Base-by-base conservation (phyloP, 1,284 basidiomycete species). In the Sanghuangporus sanghuang region DNA sequence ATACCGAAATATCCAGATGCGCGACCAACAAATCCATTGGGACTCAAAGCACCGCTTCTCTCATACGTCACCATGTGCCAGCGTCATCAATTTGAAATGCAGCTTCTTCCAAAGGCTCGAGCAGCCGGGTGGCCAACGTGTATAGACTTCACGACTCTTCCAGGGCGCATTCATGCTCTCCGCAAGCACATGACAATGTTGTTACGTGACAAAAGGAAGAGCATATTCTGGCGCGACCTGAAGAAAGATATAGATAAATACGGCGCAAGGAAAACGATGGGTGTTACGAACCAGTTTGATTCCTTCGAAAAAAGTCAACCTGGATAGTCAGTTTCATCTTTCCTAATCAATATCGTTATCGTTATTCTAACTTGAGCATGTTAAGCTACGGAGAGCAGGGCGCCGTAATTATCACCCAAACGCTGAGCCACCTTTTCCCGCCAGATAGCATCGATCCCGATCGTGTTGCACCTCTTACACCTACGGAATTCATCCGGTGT, bases 361-460 rank as follows among this genome's bases (percentile, higher is more conserved):
- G 42, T 12, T 27, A 46, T 60, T 62, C 36, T 21, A 16, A 48
- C 56, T 50, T 18, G 27, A 32, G 27, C 4, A 65, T 52, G 48
- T 63, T 3, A 64, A 93, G 90, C 70, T 93, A 93, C 68, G 90
- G 91, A 55, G 91, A 93, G 74, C 79, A 86, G 50, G 91, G 90
- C 7, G 87, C 86, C 0, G 77, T 89, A 21, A 87, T 92, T 68
- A 88, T 93, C 63, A 83, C 87, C 61, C 89, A 91, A 68, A 87
- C 86, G 0, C 78, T 93, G 5, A 87, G 85, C 70, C 81, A 85
- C 69, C 77, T 92, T 64, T 93, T 92, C 67, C 89, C 90, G 6
- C 85, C 82, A 0, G 72, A 78, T 3, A 76, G 78, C 0, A 81
- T 90, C 59, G 77, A 85, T 63, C 74, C 82, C 0, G 72, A 75